Evolutionary conservation across 2,329 filamentous ascomycete species (phyloP), one percentile per base, ranked within the genome.

Genomic region (Parastagonospora nodorum): DNA sequence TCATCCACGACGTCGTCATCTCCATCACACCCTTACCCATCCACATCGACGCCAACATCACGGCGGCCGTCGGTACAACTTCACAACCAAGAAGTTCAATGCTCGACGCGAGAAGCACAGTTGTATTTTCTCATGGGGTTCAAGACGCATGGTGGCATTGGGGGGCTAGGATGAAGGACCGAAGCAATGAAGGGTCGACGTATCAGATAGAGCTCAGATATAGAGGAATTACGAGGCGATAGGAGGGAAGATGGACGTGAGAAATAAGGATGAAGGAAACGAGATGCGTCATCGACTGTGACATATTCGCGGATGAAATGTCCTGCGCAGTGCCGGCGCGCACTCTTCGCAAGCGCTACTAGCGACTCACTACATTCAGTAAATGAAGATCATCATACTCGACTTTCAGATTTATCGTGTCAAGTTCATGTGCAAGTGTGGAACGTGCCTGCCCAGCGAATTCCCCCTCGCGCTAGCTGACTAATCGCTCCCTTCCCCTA

Each of bases 41-140:
- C 19, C 30, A 27, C 48, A 8, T 42, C 52, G 11, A 30, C 24
- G 15, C 14, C 51, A 19, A 35, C 46, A 5, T 10, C 45, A 8
- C 42, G 36, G 2, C 45, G 48, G 2, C 51, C 45, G 1, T 58
- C 52, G 0, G 36, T 63, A 14, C 54, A 49, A 0, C 39, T 60
- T 7, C 51, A 53, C 3, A 19, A 45, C 30, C 49, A 55, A 9
- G 36, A 48, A 1, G 14, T 59, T 5, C 50, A 45, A 4, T 61
- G 55, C 35, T 38, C 55, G 1, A 33, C 48, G 4, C 53, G 59
- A 5, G 65, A 68, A 14, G 65, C 65, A 12, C 57, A 64, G 39
- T 38, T 68, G 37, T 64, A 58, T 24, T 68, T 68, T 36, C 40
- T 67, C 8, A 55, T 68, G 53, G 65, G 65, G 12, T 67, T 68